A percentile compares a stretch with the other conserved stretches of the same genome.
phyloP scores from a whole-genome alignment of 768 basidiomycete species.

The Rossbeevera mucosa region DNA sequence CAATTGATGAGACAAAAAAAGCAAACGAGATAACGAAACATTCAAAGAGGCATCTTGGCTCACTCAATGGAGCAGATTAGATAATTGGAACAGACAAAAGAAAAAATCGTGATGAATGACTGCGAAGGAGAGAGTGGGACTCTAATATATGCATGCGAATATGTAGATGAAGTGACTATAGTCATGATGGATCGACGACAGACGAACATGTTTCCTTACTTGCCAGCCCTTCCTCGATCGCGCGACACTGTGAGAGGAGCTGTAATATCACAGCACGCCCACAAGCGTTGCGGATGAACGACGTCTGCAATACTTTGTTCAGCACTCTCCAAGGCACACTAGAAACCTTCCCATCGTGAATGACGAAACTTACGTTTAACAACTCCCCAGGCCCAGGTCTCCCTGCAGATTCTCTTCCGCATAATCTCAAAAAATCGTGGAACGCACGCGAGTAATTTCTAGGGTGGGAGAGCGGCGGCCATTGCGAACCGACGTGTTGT shows the following conservation, averaged over 20 bases:
- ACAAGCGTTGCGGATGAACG: constrained; percentile 65
- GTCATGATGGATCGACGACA: neutral
- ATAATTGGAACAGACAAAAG: too few relatives aligned
- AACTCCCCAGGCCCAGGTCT: constrained; percentile 57
- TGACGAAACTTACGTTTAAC: constrained; percentile 44
- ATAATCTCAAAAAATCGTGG: constrained; percentile 66
- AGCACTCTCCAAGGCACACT: constrained; percentile 2
- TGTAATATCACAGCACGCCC: constrained; percentile 64
- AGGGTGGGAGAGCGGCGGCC: constrained; percentile 59
- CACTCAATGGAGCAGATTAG: too few relatives aligned
- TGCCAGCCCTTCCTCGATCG: constrained; percentile 51
- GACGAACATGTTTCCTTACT: constrained; percentile 8
- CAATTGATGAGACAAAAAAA: too few relatives aligned
- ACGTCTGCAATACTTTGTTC: constrained; percentile 37
- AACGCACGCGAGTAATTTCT: constrained; percentile 62
- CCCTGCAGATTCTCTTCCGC: constrained; percentile 54
- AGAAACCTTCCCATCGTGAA: too few relatives aligned
- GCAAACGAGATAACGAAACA: too few relatives aligned
- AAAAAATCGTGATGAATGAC: too few relatives aligned
- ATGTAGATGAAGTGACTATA: neutral
- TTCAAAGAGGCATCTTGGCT: too few relatives aligned
- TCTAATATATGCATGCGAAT: too few relatives aligned
- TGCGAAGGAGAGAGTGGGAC: too few relatives aligned
- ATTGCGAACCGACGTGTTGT: constrained; percentile 47
- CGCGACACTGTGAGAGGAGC: constrained; percentile 60